phyloP scores from a whole-genome alignment of 345 rosid genomes.

The Noccaea bulbosa region DNA sequence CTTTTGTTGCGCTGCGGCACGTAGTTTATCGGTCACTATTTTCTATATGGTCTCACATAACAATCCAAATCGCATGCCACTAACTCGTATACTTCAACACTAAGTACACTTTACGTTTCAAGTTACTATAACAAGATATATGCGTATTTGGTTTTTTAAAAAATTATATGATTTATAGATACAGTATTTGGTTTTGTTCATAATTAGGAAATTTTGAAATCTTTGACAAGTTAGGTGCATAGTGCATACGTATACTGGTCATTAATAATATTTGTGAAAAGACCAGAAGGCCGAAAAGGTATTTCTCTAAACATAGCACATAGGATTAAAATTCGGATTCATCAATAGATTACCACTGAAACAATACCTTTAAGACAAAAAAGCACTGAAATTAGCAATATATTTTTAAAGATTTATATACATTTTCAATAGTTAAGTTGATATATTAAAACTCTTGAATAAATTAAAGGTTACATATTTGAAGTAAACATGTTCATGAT shows the following conservation, averaged over 20 bases:
- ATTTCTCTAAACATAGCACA: conserved; percentile 7
- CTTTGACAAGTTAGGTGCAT: neutral
- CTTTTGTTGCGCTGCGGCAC: conserved; percentile 14
- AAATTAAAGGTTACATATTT: neutral
- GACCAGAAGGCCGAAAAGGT: neutral
- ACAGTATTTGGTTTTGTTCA: neutral
- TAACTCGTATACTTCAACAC: conserved; percentile 13
- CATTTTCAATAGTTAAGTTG: neutral
- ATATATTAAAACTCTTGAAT: neutral
- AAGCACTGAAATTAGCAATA: neutral
- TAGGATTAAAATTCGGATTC: neutral
- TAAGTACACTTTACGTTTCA: neutral
- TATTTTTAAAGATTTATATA: neutral
- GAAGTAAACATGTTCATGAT: no score
- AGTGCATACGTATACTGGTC: neutral
- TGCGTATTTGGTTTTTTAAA: neutral
- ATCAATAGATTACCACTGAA: neutral
- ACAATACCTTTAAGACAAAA: neutral
- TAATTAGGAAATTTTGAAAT: neutral
- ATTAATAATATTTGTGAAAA: neutral
- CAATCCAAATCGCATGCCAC: conserved; percentile 25
- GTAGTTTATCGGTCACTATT: neutral
- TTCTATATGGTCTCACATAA: neutral
- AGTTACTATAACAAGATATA: neutral
- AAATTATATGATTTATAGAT: neutral